Percentiles rank a stretch among this genome's conserved stretches.
phyloP scores from a whole-genome alignment of 139 green algal species.

The Chlorella sp. region DNA sequence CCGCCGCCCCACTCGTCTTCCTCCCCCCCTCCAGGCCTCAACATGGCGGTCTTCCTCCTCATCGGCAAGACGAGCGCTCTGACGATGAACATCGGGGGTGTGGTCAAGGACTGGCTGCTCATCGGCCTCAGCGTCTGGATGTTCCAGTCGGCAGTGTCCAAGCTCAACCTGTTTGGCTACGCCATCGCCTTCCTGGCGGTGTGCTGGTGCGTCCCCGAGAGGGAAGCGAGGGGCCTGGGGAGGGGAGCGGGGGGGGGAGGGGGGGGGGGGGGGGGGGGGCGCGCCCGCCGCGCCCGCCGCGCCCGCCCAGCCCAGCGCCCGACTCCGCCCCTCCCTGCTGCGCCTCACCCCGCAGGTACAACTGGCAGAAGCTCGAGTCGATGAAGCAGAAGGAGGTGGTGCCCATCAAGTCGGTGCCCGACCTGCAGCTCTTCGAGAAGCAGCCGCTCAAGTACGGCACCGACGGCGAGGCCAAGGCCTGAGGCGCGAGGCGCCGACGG shows the following conservation, averaged over 20 bases:
- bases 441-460: too few species aligned
- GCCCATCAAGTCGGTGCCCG: too few species aligned
- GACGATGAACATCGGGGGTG: slow-evolving; percentile 95
- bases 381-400: too few species aligned
- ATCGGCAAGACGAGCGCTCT: slow-evolving; percentile 92
- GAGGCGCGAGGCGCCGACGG: too few species aligned
- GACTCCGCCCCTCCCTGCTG: background rate
- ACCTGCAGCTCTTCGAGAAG: too few species aligned
- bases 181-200: slow-evolving; percentile 56
- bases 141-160: slow-evolving; percentile 84
- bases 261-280: background rate
- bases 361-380: slow-evolving; percentile 32
- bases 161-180: slow-evolving; percentile 83
- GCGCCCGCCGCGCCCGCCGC: background rate
- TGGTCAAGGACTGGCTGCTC: slow-evolving; percentile 98
- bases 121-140: slow-evolving; percentile 86
- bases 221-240: background rate
- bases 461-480: too few species aligned
- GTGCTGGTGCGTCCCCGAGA: slow-evolving; percentile 19
- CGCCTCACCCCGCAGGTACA: slow-evolving; percentile 18
- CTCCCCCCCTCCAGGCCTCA: slow-evolving; percentile 25
- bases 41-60: slow-evolving; percentile 87
- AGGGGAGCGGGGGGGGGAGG: background rate
- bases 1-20: background rate
- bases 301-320: background rate